Base-by-base conservation (phyloP, 441 rosid species). In the Euphorbia celastroides region DNA sequence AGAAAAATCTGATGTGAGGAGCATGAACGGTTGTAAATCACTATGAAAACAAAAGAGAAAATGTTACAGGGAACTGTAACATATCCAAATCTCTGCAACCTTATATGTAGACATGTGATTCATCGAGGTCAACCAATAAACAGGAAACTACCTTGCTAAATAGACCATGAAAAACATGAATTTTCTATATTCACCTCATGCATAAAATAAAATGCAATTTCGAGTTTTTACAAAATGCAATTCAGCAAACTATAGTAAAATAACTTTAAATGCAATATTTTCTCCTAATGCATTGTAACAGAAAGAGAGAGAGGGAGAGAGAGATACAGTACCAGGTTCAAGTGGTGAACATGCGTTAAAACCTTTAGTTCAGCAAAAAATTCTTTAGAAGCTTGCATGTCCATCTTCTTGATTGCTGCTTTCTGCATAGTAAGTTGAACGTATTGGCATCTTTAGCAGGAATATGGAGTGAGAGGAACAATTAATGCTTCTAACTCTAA, bases 381-480 rank as follows among this genome's bases (percentile, higher is more conserved):
- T 79, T 94, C 96, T 80, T 80, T 88, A 4, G 97, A 80, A 67
- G 94, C 97, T 82, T 88, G 88, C 99, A 92, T 89, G 68, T 92
- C 97, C 99, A 94, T 94, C 83, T 89, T 94, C 85, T 94, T 94
- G 77, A 92, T 92, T 44, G 99, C 98, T 78, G 97, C 98, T 92
- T 80, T 90, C 99, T 94, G 86, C 80, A 61, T 36, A 51, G 62
- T 7, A 51, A 31, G 36, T 57, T 34, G 46, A 57, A 67, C 20
- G 13, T 48, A 64, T 48, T 55, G 22, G 57, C 17, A 30, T 38
- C 42, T 31, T 36, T 6, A 31, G 20, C 28, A 30, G 36, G 52
- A 12, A 46, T 30, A 28, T 6, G 25, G 2, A 46, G n/a, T 27
- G 12, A 63, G 5, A 64, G 22, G 44, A 51, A 31, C 59, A 32